A percentile compares a stretch with the other conserved stretches of the same genome.
Conservation (phyloP, 1,284 basidiomycete species). For the Hypsizygus ulmarius region DNA sequence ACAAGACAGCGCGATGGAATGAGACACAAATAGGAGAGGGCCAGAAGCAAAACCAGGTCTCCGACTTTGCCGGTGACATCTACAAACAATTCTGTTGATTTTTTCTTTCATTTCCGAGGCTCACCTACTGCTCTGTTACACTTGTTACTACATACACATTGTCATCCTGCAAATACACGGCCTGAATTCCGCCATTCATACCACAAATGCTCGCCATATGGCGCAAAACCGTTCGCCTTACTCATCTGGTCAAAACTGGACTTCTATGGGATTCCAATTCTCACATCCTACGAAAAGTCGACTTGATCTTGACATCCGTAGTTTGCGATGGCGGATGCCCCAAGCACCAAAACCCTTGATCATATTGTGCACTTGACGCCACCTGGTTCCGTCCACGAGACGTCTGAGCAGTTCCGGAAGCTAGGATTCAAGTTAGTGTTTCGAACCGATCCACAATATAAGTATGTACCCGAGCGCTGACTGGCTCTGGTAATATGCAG, state of each 20-base stretch:
- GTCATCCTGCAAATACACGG: no score
- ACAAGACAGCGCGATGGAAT: no score
- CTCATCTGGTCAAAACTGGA: not conserved
- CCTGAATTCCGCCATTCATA: not conserved
- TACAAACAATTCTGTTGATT: no score
- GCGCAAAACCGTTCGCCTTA: not conserved
- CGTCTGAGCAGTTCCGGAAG: conserved; percentile 50
- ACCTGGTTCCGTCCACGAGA: conserved; percentile 51
- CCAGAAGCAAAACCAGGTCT: no score
- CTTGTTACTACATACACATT: no score
- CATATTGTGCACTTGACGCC: conserved; percentile 70
- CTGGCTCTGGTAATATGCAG: conserved; percentile 29
- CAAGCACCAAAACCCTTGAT: conserved; percentile 43
- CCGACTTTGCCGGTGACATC: not conserved
- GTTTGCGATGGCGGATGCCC: not conserved
- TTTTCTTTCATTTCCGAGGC: no score
- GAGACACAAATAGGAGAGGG: no score
- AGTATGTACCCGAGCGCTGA: not conserved
- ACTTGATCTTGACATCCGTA: no score
- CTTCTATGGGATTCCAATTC: not conserved
- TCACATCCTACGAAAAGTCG: no score
- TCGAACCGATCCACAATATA: conserved; percentile 18
- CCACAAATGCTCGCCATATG: conserved; percentile 1
- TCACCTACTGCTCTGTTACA: no score
- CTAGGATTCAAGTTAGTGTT: conserved; percentile 58